Evolutionary conservation across 2,329 filamentous ascomycete genomes (phyloP), one percentile per base, ranked within the genome.

Genomic region (Helotiales sp.): DNA sequence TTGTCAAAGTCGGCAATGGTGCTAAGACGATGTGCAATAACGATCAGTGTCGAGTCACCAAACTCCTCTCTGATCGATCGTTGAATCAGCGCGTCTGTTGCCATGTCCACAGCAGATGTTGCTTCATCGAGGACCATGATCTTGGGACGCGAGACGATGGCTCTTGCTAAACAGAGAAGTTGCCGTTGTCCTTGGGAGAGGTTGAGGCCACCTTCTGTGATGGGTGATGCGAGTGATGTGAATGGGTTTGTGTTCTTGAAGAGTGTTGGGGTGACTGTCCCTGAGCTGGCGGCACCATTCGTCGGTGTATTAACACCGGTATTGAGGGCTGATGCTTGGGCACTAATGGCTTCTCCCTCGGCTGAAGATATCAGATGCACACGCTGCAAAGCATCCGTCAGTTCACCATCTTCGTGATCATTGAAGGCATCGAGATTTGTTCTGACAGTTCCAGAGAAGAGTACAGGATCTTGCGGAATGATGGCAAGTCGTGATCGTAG

Each of bases 71-170:
- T 80, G 64, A 92, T 91, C 51, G 80, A 85, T 5, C 85, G 81
- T 74, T 92, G 89, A 66, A 92, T 92, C 25, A 90, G 79, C 1
- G 80, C 76, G 69, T 93, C 89, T 0, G 89, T 92, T 38, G 81
- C 77, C 86, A 91, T 90, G 71, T 92, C 89, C 2, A 93, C 88
- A 0, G 89, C 88, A 2, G 83, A 87, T 0, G 90, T 93, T 0
- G 90, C 89, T 74, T 93, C 89, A 69, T 93, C 89, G 1, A 93
- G 80, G 1, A 93, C 84, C 82, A 93, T 88, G 65, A 93, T 85
- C 69, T 88, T 88, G 2, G 89, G 88, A 0, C 86, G 81, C 0
- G 84, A 80, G 24, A 91, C 84, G 64, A 91, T 90, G 51, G 86
- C 88, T 51, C 85, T 85, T 0, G 88, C 88, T 3, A 91, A 82